Base-by-base conservation (phyloP, 345 rosid species). In the Euclidium syriacum region DNA sequence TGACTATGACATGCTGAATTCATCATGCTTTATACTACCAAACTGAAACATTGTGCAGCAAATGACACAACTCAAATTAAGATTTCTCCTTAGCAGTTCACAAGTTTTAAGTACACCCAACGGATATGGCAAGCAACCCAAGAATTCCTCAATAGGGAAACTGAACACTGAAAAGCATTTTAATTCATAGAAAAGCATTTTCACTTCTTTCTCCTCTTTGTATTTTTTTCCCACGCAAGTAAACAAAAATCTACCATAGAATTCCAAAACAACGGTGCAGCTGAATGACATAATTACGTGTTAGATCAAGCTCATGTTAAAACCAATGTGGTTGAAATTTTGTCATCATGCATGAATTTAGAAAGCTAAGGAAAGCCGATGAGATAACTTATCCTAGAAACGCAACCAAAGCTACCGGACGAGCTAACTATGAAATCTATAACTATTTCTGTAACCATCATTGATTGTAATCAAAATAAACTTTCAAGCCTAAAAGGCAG, bases 321-420 rank as follows among this genome's bases (percentile, higher is more conserved):
- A 36, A 36, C 12, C 41, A 36, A 11, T 9, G 41, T 6, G 15
- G 41, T 7, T 36, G 41, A n/a, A n/a, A n/a, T n/a, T n/a, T n/a
- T n/a, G n/a, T n/a, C n/a, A n/a, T n/a, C n/a, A 48, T 62, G 47
- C 66, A 47, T 48, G 26, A 35, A 38, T 48, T 22, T 23, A 10
- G 55, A 24, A 10, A 27, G 4, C 14, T n/a, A 16, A n/a, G 6
- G 3, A 61, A 61, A 61, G 3, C 33, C 33, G 24, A 25, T 3
- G n/a, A 19, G 44, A 60, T 8, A 17, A 4, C 27, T 12, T 12
- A 4, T 17, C 41, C 35, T 17, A 58, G 9, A 59, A 30, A 19
- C 1, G 17, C 43, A 3, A 39, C 17, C 7, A n/a, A 39, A 39
- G n/a, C n/a, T n/a, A n/a, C n/a, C n/a, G n/a, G n/a, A n/a, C 43